These are phyloP conservation scores for Mycena amicta DNA, from an alignment of 768 basidiomycete species.

Conservation along the genomic window DNA sequence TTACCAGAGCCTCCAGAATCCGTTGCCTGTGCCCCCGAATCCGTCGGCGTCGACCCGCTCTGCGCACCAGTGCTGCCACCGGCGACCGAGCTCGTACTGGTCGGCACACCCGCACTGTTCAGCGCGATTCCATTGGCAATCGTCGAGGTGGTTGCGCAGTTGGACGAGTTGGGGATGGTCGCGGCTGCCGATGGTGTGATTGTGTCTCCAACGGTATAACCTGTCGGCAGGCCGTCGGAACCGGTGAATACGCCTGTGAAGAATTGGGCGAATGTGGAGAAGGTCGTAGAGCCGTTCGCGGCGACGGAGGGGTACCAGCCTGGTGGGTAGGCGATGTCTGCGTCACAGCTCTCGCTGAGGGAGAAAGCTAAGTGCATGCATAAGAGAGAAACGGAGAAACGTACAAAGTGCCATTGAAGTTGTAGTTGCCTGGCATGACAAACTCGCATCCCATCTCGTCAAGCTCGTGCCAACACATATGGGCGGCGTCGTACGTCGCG, in stretches of 20 bases:
- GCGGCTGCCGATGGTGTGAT: slow-evolving; percentile 39
- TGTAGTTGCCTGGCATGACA: slow-evolving; percentile 50
- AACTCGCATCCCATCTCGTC: slow-evolving; percentile 48
- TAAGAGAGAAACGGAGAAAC: slow-evolving; percentile 13
- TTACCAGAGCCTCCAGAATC: background rate
- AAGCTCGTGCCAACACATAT: slow-evolving; percentile 49
- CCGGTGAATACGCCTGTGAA: slow-evolving; percentile 40
- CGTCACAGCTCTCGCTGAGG: slow-evolving; percentile 43
- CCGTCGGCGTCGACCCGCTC: background rate
- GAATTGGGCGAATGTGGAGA: slow-evolving; percentile 47
- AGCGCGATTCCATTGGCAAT: slow-evolving; percentile 42
- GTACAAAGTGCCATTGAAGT: slow-evolving; percentile 45
- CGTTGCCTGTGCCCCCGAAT: background rate
- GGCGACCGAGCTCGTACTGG: slow-evolving; percentile 5
- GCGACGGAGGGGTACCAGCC: slow-evolving; percentile 48
- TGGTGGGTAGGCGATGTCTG: slow-evolving; percentile 49
- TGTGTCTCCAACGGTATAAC: slow-evolving; percentile 43
- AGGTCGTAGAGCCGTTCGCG: slow-evolving; percentile 38
- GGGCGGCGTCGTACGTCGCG: slow-evolving; percentile 40
- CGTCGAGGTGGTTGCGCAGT: slow-evolving; percentile 40
- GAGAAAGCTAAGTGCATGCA: background rate
- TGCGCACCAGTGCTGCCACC: background rate
- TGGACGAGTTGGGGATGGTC: slow-evolving; percentile 41
- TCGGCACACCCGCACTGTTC: slow-evolving; percentile 5
- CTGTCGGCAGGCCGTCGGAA: slow-evolving; percentile 18